phyloP scores from a whole-genome alignment of 441 rosid genomes.

The Erodium chrysanthum region DNA sequence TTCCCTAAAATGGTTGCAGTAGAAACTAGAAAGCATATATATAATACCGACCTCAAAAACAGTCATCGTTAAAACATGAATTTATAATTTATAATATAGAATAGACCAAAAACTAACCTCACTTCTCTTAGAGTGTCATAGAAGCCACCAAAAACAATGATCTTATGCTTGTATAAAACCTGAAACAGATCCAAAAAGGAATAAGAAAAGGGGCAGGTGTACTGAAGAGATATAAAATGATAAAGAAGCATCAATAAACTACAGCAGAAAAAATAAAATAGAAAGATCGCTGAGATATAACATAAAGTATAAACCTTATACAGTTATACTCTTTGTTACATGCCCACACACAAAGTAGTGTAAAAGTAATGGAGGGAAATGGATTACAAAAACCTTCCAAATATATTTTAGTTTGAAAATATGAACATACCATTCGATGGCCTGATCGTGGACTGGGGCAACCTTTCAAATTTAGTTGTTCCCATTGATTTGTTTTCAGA shows the following conservation, averaged over 20 bases:
- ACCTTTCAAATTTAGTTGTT: conserved; percentile 79
- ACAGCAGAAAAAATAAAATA: not conserved
- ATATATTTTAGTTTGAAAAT: conserved; percentile 1
- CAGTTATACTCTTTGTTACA: not conserved
- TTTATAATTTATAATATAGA: conserved; percentile 8
- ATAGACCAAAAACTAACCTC: conserved; percentile 51
- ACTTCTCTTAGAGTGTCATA: conserved; percentile 98
- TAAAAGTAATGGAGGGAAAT: not conserved
- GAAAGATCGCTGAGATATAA: not conserved
- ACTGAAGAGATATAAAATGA: conserved; percentile 11
- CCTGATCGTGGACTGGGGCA: conserved; percentile 92
- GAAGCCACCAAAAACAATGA: conserved; percentile 90
- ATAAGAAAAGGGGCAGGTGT: not conserved
- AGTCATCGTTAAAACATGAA: conserved; percentile 7
- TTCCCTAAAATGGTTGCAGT: not conserved
- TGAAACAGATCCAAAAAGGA: conserved; percentile 28
- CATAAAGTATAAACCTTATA: not conserved
- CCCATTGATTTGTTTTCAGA: conserved; percentile 92
- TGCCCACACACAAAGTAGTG: not conserved
- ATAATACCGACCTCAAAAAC: not conserved
- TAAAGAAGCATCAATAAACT: not conserved
- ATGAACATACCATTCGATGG: conserved; percentile 76
- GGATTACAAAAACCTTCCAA: not conserved
- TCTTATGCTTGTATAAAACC: conserved; percentile 92
- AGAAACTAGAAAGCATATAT: not conserved